Base-by-base conservation (phyloP, 1,284 basidiomycete species). In the Pholiota adiposa region DNA sequence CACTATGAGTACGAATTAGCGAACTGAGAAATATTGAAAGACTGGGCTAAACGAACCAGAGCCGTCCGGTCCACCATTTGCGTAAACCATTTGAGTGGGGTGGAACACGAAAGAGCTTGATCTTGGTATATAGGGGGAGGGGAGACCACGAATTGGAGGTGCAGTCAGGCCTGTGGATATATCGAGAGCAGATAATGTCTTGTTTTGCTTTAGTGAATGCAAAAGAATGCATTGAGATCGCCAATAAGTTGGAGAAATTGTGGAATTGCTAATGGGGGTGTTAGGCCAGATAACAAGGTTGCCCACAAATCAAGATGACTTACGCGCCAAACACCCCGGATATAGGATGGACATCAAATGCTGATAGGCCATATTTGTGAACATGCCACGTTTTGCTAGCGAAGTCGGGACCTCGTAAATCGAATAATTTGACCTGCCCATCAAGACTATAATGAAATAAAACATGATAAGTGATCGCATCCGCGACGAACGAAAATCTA, bases 381-480 rank as follows among this genome's bases (percentile, higher is more conserved):
- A 88, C 73, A 29, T 90, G 82, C 79, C 92, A 89, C 46, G 85
- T 84, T 58, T 88, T 80, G 8, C 87, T 69, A 8, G 93, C 83
- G 36, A 75, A 73, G 51, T 90, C 85, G 3, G 86, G 77, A 4
- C 85, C 83, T 57, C 97, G 88, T 40, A 94, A 81, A 73, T 99
- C 97, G 92, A 96, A 99, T 33, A 98, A 76, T 65, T 93, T 90
- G 43, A 98, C 90, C 67, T 95, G 89, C 1, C 97, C 97, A 69
- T 94, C 92, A 72, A 94, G 77, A 70, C 96, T 98, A 23, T 25
- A 16, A 27, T 3, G 25, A 40, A 27, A 51, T 55, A 58, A 38
- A 18, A 56, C 48, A 18, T 16, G 48, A n/a, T 21, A 19, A 44
- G 27, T 55, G 19, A 23, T 21, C 23, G 4, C 6, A 27, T 27